Conservation (phyloP, 2,329 filamentous ascomycete species). For the Alternaria arborescens region DNA sequence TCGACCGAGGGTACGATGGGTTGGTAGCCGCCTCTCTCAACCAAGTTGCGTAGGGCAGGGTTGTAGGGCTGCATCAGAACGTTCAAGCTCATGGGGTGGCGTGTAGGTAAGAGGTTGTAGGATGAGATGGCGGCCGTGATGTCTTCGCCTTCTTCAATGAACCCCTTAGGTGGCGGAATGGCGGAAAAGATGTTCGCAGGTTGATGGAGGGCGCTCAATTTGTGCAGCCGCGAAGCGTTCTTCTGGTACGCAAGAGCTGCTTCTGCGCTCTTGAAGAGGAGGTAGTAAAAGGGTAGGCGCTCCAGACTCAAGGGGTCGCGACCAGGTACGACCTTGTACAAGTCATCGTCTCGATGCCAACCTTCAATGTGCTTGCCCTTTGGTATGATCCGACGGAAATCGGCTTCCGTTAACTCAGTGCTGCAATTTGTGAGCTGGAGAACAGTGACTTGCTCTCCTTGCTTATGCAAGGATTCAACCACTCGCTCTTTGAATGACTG, state of each 20-base stretch:
- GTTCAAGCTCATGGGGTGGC: conserved; percentile 33
- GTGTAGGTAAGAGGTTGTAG: conserved; percentile 58
- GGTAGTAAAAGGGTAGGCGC: conserved; percentile 70
- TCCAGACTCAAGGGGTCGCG: conserved; percentile 71
- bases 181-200: conserved; percentile 54
- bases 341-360: conserved; percentile 67
- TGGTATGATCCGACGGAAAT: conserved; percentile 74
- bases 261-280: conserved; percentile 70
- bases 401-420: conserved; percentile 66
- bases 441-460: conserved; percentile 47
- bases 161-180: conserved; percentile 54
- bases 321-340: conserved; percentile 70
- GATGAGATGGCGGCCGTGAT: conserved; percentile 51
- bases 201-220: conserved; percentile 56
- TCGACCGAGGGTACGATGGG: conserved; percentile 37
- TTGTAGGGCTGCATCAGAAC: conserved; percentile 50
- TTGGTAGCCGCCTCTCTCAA: conserved; percentile 44
- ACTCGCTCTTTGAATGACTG: conserved; percentile 28
- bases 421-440: conserved; percentile 65
- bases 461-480: conserved; percentile 33
- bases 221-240: conserved; percentile 62
- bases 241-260: conserved; percentile 69
- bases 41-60: conserved; percentile 51
- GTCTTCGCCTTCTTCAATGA: conserved; percentile 59
- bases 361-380: conserved; percentile 70